Evolutionary conservation across 2,329 filamentous ascomycete genomes (phyloP).

Genomic region (Graphilbum ipis-grandicollis): DNA sequence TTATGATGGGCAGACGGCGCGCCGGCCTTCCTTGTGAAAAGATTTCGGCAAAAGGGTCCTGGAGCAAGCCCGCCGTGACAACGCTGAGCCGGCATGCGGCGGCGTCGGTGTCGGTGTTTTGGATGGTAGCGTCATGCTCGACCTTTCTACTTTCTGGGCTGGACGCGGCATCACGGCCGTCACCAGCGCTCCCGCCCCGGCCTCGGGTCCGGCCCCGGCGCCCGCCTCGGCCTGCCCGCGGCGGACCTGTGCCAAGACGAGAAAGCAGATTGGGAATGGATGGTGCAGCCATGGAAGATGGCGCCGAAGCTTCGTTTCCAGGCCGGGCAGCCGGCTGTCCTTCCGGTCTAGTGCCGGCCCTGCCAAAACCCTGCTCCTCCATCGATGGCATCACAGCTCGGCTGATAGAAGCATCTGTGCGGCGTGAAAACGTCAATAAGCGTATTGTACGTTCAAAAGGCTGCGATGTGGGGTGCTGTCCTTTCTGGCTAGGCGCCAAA

Average conservation of each 20-base stretch:
- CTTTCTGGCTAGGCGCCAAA: no score
- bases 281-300: constrained; percentile 42
- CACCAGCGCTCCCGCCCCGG: constrained; percentile 6
- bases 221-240: constrained; percentile 12
- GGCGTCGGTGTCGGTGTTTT: constrained; percentile 83
- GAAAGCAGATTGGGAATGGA: constrained; percentile 66
- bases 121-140: constrained; percentile 57
- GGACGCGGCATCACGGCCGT: constrained; percentile 3
- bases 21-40: constrained; percentile 41
- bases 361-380: no score
- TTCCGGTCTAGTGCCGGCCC: no score
- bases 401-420: no score
- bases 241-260: constrained; percentile 22
- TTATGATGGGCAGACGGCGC: constrained; percentile 76
- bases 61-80: constrained; percentile 67
- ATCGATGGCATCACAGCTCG: no score
- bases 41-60: constrained; percentile 58
- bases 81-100: constrained; percentile 79
- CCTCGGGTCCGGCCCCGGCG: constrained; percentile 11
- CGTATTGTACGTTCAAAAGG: no score
- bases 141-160: constrained; percentile 18
- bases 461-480: no score
- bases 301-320: not conserved
- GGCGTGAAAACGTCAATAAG: no score
- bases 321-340: constrained; percentile 1